Evolutionary conservation across 176 grass and related monocot genomes (phyloP), one percentile per base, ranked within the genome.

Genomic region (Zizania latifolia): DNA sequence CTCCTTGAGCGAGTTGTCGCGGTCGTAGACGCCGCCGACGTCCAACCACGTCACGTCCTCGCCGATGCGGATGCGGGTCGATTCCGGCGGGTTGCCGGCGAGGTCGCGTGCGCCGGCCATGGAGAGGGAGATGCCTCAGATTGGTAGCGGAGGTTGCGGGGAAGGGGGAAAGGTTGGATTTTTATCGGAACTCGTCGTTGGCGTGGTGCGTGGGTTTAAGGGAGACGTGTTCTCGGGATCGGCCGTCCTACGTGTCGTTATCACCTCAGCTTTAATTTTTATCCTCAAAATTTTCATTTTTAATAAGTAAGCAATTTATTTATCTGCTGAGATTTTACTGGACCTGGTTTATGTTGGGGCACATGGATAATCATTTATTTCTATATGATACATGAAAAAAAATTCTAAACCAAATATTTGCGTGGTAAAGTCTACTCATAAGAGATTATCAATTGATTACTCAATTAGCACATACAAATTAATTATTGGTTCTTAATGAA

Each of bases 1-100:
- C 58, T 88, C 95, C 83, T 88, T 99, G 19, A 90, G 83, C 1
- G 95, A 99, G n/a, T 92, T 82, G 9, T 99, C 95, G 17, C 91
- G 91, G 62, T 90, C 91, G 71, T 92, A 99, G 4, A 93, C 83
- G 70, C 72, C 75, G 65, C 23, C 69, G 74, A 82, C 59, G 59
- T 84, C 96, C 6, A 72, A 77, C 96, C 96, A 94, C 29, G 88
- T 58, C 68, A 86, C 15, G 10, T 90, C 91, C 15, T 80, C 82
- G 15, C 75, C 89, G 48, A 80, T 75, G 4, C 37, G 76, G 6
- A 76, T 69, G 28, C 40, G 29, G 31, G 35, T 53, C 0, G 91
- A 92, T n/a, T 83, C 89, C 67, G 86, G 46, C 57, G 84, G 89
- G 34, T 69, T 35, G 68, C 53, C 34, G 53, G 27, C 14, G n/a